These are phyloP conservation scores for Roridomyces roridus DNA, from an alignment of 768 basidiomycete species.

Conservation along the genomic window DNA sequence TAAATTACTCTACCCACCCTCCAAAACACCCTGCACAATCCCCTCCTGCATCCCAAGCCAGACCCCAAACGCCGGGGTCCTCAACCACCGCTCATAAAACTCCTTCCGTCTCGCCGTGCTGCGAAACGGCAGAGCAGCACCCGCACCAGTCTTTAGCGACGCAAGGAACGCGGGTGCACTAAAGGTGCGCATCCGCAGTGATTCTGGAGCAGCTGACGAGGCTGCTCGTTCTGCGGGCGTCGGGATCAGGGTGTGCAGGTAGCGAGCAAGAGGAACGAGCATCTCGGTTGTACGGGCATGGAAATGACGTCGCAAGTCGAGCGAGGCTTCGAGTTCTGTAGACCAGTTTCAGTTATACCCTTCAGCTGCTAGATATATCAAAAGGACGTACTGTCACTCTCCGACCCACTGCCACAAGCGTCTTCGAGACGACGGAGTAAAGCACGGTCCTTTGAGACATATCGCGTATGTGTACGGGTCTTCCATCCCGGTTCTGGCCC, in stretches of 20 bases:
- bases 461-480: conserved; percentile 78
- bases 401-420: conserved; percentile 52
- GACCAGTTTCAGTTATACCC: neutral
- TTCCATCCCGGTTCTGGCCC: conserved; percentile 79
- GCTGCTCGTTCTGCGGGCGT: conserved; percentile 58
- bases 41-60: conserved; percentile 83
- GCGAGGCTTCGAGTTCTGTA: conserved; percentile 66
- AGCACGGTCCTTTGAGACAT: conserved; percentile 82
- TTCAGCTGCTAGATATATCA: neutral
- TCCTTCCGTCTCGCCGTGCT: conserved; percentile 66
- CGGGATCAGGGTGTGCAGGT: conserved; percentile 88
- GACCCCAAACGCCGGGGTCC: conserved; percentile 76
- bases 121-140: conserved; percentile 77
- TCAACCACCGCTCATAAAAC: conserved; percentile 82
- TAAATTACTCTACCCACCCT: conserved; percentile 22
- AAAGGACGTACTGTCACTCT: conserved; percentile 55
- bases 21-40: conserved; percentile 65
- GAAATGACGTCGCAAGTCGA: conserved; percentile 80
- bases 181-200: conserved; percentile 70
- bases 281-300: conserved; percentile 84
- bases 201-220: conserved; percentile 36
- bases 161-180: conserved; percentile 71
- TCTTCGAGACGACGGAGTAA: conserved; percentile 77
- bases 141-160: conserved; percentile 68
- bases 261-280: conserved; percentile 88